These are phyloP conservation scores for Populus tomentosa DNA, from an alignment of 441 rosid genomes.

Conservation along the genomic window DNA sequence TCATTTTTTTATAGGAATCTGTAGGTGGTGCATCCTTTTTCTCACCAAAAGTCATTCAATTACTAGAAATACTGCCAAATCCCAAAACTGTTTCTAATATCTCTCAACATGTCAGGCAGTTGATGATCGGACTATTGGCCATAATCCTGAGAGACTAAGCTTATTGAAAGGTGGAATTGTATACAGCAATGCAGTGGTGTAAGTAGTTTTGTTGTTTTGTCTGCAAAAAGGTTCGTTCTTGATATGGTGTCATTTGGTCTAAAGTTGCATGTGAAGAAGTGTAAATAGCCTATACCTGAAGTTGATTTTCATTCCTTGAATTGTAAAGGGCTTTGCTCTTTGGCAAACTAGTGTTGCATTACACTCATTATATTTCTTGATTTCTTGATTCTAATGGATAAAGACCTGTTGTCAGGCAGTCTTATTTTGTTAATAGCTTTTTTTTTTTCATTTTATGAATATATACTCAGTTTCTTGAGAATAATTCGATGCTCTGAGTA, in stretches of 20 bases:
- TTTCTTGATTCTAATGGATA: background rate
- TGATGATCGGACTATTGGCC: conserved; percentile 60
- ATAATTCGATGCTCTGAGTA: background rate
- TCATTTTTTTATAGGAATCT: background rate
- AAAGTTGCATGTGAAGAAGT: background rate
- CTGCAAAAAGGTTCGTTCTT: background rate
- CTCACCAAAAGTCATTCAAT: background rate
- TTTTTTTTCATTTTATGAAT: no score
- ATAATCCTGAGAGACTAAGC: conserved; percentile 61
- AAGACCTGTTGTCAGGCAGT: background rate
- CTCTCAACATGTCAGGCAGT: conserved; percentile 38
- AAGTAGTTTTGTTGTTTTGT: conserved; percentile 26
- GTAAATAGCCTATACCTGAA: background rate
- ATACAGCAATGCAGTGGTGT: conserved; percentile 56
- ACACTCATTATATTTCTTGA: background rate
- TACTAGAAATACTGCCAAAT: background rate
- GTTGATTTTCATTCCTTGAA: background rate
- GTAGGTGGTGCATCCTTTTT: background rate
- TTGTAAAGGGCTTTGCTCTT: background rate
- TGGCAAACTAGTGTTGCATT: background rate
- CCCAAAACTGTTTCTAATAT: background rate
- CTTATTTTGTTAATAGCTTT: background rate
- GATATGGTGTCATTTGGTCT: background rate
- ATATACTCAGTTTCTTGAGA: background rate
- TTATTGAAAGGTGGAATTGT: conserved; percentile 58